Conservation (phyloP, 148 eudicot species). For the Silene conica region DNA sequence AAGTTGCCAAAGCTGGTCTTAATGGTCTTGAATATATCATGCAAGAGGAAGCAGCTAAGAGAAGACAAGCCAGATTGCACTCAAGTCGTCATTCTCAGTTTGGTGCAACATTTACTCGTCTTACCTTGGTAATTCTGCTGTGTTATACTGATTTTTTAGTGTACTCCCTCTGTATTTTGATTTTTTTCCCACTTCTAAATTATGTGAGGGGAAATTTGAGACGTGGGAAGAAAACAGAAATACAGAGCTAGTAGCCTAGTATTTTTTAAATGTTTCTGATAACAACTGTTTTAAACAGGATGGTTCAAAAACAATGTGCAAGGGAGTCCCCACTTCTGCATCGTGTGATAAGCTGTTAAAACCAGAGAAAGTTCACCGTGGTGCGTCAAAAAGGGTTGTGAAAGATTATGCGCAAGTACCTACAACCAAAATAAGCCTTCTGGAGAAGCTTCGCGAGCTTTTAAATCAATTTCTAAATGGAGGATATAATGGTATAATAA, state of each 20-base stretch:
- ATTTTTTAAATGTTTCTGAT: not conserved
- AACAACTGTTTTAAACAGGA: constrained; percentile 44
- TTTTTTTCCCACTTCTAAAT: no score
- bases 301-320: constrained; percentile 73
- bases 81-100: constrained; percentile 59
- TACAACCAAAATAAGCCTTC: constrained; percentile 45
- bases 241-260: no score
- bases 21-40: constrained; percentile 61
- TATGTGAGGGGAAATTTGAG: no score
- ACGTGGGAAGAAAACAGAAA: no score
- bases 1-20: constrained; percentile 46
- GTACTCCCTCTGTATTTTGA: no score
- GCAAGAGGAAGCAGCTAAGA: constrained; percentile 75
- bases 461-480: constrained; percentile 73
- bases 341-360: constrained; percentile 52
- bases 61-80: constrained; percentile 49
- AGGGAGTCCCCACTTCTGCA: constrained; percentile 65
- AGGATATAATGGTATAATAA: constrained; percentile 76
- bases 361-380: constrained; percentile 56
- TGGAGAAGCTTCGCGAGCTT: constrained; percentile 58
- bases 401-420: constrained; percentile 60
- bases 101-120: constrained; percentile 76
- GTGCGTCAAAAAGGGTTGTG: constrained; percentile 57
- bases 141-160: not conserved
- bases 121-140: constrained; percentile 58